Percentiles rank a stretch among this genome's conserved stretches.
Conservation (phyloP, 352 stramenopile genomes). For the Blastocystis sp. region DNA sequence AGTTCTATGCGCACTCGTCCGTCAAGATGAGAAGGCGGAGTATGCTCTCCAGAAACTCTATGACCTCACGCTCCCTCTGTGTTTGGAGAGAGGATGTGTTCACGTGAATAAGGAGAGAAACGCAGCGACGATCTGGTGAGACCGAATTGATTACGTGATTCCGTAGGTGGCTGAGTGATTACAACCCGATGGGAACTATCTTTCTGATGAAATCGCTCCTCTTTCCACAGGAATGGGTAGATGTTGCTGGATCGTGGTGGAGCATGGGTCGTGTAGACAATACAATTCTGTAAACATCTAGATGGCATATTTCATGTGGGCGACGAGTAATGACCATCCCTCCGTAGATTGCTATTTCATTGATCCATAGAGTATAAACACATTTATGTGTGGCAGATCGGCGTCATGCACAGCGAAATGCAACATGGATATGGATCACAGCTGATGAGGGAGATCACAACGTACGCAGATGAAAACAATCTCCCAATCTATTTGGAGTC, state of each 20-base stretch:
- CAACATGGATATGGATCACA: background rate
- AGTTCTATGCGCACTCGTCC: background rate
- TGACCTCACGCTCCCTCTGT: background rate
- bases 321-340: background rate
- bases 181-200: background rate
- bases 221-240: background rate
- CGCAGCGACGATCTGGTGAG: background rate
- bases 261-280: background rate
- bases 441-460: background rate
- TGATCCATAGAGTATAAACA: background rate
- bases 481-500: background rate
- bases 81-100: background rate
- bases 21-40: background rate
- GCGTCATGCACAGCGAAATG: background rate
- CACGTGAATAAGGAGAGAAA: background rate
- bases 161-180: background rate
- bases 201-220: background rate
- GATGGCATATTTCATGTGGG: background rate
- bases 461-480: conserved; percentile 19
- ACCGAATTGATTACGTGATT: background rate
- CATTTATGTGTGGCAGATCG: conserved; percentile 1
- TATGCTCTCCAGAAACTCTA: background rate
- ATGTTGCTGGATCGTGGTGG: background rate
- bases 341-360: background rate
- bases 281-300: background rate